phyloP scores from a whole-genome alignment of 1,284 basidiomycete species.

The Anthracocystis walkeri region DNA sequence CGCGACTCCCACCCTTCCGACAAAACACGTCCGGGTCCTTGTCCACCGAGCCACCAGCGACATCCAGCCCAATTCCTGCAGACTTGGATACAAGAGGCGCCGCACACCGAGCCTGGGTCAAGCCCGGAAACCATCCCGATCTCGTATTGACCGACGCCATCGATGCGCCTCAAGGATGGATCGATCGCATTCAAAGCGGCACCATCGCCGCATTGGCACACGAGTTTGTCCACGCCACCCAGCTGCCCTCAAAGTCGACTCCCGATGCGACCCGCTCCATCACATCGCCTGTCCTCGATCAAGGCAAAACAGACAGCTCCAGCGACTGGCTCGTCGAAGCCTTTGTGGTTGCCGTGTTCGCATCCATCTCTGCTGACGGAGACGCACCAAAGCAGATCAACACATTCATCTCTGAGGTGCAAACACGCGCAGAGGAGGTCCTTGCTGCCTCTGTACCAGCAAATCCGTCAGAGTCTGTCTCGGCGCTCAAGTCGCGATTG shows the following conservation, averaged over 20 bases:
- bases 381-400: constrained; percentile 4
- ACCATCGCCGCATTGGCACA: constrained; percentile 58
- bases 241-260: constrained; percentile 22
- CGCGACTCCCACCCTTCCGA: constrained; percentile 26
- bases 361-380: constrained; percentile 6
- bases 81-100: not conserved
- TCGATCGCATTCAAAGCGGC: constrained; percentile 56
- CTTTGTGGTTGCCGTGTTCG: constrained; percentile 23
- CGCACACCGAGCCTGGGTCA: constrained; percentile 45
- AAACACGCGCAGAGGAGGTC: constrained; percentile 13
- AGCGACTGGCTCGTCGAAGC: constrained; percentile 12
- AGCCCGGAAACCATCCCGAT: constrained; percentile 51
- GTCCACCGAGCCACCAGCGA: constrained; percentile 7
- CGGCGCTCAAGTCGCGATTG: constrained; percentile 23
- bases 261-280: constrained; percentile 13
- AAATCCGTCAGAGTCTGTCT: not conserved
- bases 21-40: constrained; percentile 14
- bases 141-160: constrained; percentile 43
- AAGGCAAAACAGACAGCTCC: not conserved
- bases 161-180: constrained; percentile 52
- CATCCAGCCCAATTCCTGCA: constrained; percentile 6
- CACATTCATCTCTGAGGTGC: constrained; percentile 24
- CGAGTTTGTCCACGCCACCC: constrained; percentile 64
- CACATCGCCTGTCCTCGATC: constrained; percentile 12
- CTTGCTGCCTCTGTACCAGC: constrained; percentile 1